These are phyloP conservation scores for Paraphoma sp. DNA, from an alignment of 2,329 filamentous ascomycete species.

Conservation along the genomic window DNA sequence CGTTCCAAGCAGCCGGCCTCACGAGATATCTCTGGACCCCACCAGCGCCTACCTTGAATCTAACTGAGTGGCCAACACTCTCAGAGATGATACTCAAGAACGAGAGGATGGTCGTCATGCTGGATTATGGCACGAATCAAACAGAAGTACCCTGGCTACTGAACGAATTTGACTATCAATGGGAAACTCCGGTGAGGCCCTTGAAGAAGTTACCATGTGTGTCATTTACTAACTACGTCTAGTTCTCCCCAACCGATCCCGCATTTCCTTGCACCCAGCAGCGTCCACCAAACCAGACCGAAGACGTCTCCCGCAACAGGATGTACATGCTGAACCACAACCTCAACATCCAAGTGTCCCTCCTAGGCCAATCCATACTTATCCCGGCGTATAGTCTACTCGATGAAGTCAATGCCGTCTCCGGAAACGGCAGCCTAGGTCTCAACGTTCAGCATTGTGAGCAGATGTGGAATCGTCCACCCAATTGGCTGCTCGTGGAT, in stretches of 20 bases:
- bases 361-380: conserved; percentile 50
- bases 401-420: conserved; percentile 36
- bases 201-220: too few relatives aligned
- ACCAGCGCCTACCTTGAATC: conserved; percentile 70
- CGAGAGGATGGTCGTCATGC: conserved; percentile 42
- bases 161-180: conserved; percentile 86
- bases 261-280: conserved; percentile 80
- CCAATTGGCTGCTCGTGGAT: conserved; percentile 47
- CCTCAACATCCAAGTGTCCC: conserved; percentile 68
- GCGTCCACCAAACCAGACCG: conserved; percentile 71
- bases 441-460: conserved; percentile 34
- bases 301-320: conserved; percentile 60
- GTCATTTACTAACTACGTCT: neutral
- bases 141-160: conserved; percentile 80
- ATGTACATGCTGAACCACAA: conserved; percentile 93
- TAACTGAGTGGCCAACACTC: conserved; percentile 84
- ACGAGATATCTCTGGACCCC: conserved; percentile 76
- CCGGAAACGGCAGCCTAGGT: conserved; percentile 37
- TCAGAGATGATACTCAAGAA: conserved; percentile 58
- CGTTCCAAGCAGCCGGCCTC: conserved; percentile 75
- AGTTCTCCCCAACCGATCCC: conserved; percentile 73
- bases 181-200: conserved; percentile 72
- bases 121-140: conserved; percentile 69
- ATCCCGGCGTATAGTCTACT: conserved; percentile 40
- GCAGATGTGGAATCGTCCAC: conserved; percentile 38